A percentile compares a stretch with the other conserved stretches of the same genome.
These are phyloP conservation scores for Spinacia oleracea DNA, from an alignment of 179 eudicot species.

Conservation along the genomic window DNA sequence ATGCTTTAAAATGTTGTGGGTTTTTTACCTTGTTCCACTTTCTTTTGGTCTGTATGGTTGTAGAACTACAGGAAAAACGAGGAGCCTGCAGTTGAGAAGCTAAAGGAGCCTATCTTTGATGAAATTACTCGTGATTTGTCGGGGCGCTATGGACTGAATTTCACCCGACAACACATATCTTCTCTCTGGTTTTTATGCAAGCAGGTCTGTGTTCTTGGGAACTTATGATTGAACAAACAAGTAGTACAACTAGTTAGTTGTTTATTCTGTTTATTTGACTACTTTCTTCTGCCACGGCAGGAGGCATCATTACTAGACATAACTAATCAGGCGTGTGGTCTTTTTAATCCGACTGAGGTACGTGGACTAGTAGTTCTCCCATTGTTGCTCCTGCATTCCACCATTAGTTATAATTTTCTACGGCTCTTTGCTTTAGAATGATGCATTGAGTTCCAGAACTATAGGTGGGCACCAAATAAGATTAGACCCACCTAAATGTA, in stretches of 20 bases:
- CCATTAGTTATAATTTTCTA: background rate
- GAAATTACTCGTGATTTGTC: slow-evolving; percentile 58
- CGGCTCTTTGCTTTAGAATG: background rate
- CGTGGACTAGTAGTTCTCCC: slow-evolving; percentile 23
- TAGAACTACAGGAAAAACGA: slow-evolving; percentile 69
- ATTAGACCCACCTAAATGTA: background rate
- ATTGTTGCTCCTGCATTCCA: background rate
- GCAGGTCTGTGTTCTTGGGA: slow-evolving; percentile 51
- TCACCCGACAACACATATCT: slow-evolving; percentile 66
- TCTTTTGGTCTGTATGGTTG: slow-evolving; percentile 22
- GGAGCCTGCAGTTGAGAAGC: slow-evolving; percentile 80
- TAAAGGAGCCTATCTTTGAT: slow-evolving; percentile 75
- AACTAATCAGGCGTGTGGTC: slow-evolving; percentile 85
- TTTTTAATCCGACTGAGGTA: slow-evolving; percentile 77
- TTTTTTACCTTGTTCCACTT: slow-evolving; percentile 4
- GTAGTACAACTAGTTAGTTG: background rate
- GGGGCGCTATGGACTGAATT: slow-evolving; percentile 68
- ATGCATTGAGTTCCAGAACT: background rate
- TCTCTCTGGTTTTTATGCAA: slow-evolving; percentile 96
- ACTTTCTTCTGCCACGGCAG: slow-evolving; percentile 38
- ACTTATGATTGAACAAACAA: background rate
- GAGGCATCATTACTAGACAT: slow-evolving; percentile 83
- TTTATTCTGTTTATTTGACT: background rate
- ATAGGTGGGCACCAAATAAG: slow-evolving; percentile 1
- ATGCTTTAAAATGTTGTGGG: background rate